Percentiles rank a stretch among this genome's conserved stretches.
Conservation (phyloP, 306 rosid genomes). For the Cicer pinnatifidum region DNA sequence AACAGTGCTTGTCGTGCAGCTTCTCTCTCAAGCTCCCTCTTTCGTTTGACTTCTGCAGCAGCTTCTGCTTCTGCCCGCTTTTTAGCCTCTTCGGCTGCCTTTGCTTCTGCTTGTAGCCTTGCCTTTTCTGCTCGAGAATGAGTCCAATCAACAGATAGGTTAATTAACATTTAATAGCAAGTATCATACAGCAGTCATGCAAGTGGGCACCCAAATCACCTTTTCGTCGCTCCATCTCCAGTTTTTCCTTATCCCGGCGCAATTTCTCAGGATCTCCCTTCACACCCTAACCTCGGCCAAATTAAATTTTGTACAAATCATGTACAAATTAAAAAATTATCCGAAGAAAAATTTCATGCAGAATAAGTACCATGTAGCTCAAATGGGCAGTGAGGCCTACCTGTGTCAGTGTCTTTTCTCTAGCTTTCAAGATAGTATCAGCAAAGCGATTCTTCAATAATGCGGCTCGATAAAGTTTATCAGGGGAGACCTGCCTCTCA, state of each 20-base stretch:
- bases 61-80: constrained; percentile 68
- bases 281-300: constrained; percentile 60
- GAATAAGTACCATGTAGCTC: constrained; percentile 32
- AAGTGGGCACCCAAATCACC: constrained; percentile 46
- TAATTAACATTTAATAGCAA: constrained; percentile 16
- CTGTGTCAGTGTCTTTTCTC: constrained; percentile 70
- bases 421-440: constrained; percentile 83
- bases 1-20: constrained; percentile 81
- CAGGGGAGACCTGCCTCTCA: constrained; percentile 68
- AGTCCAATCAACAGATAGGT: constrained; percentile 35
- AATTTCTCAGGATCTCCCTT: constrained; percentile 82
- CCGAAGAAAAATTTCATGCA: constrained; percentile 21
- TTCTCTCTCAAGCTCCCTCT: constrained; percentile 84
- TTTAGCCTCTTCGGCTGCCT: constrained; percentile 80
- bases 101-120: constrained; percentile 76
- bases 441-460: constrained; percentile 68
- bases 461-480: constrained; percentile 70
- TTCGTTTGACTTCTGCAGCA: constrained; percentile 69
- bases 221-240: constrained; percentile 65
- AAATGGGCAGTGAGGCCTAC: constrained; percentile 48
- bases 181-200: constrained; percentile 13
- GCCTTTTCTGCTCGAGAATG: constrained; percentile 67
- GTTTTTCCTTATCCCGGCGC: constrained; percentile 63
- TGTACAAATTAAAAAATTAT: constrained; percentile 22
- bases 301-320: constrained; percentile 34